These are phyloP conservation scores for Thymus quinquecostatus DNA, from an alignment of 257 asterid genomes.

Conservation along the genomic window DNA sequence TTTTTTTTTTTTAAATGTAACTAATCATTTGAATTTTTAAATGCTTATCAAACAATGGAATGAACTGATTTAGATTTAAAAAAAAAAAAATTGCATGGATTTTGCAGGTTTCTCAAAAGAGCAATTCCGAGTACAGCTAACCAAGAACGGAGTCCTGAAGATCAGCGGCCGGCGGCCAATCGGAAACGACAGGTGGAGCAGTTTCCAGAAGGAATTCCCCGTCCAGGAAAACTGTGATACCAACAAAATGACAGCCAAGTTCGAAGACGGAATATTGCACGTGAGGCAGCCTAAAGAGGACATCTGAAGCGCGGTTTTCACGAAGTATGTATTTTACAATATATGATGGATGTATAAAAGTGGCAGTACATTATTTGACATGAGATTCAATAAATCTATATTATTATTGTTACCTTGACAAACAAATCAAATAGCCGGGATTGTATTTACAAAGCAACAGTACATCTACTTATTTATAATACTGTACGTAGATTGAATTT, in stretches of 20 bases:
- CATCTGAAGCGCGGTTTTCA: too few species aligned
- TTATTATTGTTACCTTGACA: too few species aligned
- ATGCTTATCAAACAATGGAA: not conserved
- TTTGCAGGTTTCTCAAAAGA: constrained; percentile 62
- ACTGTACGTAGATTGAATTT: too few species aligned
- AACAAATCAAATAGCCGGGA: too few species aligned
- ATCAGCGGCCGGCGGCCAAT: constrained; percentile 56
- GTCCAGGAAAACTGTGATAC: constrained; percentile 51
- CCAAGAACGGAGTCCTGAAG: constrained; percentile 41
- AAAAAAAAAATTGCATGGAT: not conserved
- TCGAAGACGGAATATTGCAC: constrained; percentile 54
- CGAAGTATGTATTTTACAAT: too few species aligned
- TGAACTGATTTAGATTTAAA: too few species aligned
- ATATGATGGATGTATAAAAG: too few species aligned
- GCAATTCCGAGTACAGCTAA: constrained; percentile 57
- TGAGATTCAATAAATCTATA: too few species aligned
- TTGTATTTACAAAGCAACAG: too few species aligned
- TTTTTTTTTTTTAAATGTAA: too few species aligned
- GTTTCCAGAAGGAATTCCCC: constrained; percentile 57
- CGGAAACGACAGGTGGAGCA: constrained; percentile 36
- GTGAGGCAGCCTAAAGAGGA: constrained; percentile 56
- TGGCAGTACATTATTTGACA: too few species aligned
- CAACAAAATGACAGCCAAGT: constrained; percentile 58
- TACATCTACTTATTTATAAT: too few species aligned
- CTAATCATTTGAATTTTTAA: not conserved